Evolutionary conservation across 2,329 filamentous ascomycete species (phyloP), one percentile per base, ranked within the genome.

Genomic region (Cladobotryum protrusum): DNA sequence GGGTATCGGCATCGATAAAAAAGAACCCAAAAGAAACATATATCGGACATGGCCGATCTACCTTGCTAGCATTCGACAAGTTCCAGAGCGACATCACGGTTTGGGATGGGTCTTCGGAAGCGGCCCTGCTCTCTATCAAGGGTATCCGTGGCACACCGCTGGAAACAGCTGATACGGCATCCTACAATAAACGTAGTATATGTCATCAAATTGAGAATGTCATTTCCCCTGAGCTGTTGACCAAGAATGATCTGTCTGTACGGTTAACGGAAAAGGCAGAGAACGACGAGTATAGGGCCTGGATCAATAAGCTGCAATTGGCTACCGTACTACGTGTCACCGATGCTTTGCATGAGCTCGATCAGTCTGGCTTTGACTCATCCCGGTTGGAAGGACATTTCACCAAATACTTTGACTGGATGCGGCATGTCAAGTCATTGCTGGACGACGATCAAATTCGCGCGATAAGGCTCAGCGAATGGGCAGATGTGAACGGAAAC

Each of bases 321-420:
- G 45, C 48, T n/a, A 24, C 33, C 36, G 32, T 35, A 29, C 11
- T 49, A 40, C 34, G 20, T 14, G 15, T 43, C 33, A 20, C 18
- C 29, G 40, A 43, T 15, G 14, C 41, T 24, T 15, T 35, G 17
- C 15, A 39, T 32, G 40, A 39, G 32, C 14, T 44, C 14, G n/a
- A 11, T 24, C 37, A 19, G 40, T 46, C 12, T 36, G 40, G 29
- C 3, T 44, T 24, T 44, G 41, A 48, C 29, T 14, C 9, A 39
- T 40, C 35, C 33, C 29, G 34, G 9, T 43, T 43, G 9, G 41
- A 52, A 18, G 44, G 32, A 4, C 52, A 53, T 32, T 42, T 53
- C 2, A 29, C n/a, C 9, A 51, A 43, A 24, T 53, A 51, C 42
- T 45, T 40, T 15, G 36, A 48, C 11, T 53, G 52, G 52, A 19